phyloP scores from a whole-genome alignment of 805 yeast genomes.

The Kodamaea fukazawae region DNA sequence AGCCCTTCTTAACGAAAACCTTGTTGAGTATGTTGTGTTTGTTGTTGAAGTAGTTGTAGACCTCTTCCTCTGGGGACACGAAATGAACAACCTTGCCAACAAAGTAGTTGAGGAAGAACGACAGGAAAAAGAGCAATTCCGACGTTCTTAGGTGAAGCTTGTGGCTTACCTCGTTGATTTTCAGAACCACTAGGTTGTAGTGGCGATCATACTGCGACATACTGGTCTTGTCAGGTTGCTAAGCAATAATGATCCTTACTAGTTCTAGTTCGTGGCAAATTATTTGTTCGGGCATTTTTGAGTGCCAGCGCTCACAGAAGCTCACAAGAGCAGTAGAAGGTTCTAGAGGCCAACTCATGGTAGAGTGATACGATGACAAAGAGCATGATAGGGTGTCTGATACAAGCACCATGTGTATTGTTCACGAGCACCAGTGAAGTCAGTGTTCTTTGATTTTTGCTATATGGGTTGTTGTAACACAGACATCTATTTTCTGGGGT shows the following conservation, averaged over 20 bases:
- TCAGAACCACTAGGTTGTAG: conserved; percentile 1
- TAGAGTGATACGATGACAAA: neutral
- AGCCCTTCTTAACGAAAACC: conserved; percentile 81
- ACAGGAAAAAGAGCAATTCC: conserved; percentile 29
- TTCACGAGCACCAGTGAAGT: no score
- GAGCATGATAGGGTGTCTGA: no score
- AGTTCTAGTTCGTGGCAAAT: neutral
- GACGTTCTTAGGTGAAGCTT: conserved; percentile 14
- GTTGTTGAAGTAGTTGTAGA: conserved; percentile 50
- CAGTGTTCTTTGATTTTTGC: no score
- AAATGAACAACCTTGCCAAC: conserved; percentile 51
- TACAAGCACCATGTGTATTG: no score
- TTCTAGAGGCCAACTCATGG: no score
- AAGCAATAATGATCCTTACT: no score
- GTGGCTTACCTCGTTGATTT: neutral
- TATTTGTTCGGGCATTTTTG: no score
- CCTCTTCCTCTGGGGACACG: conserved; percentile 44
- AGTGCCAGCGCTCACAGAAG: no score
- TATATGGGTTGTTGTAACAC: no score
- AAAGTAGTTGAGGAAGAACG: conserved; percentile 41
- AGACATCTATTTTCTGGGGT: no score
- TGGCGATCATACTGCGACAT: conserved; percentile 14
- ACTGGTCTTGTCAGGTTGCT: neutral
- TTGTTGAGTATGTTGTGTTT: conserved; percentile 72
- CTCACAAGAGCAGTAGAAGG: no score